Conservation (phyloP, 768 basidiomycete species). For the Rhodosporidiobolus odoratus region DNA sequence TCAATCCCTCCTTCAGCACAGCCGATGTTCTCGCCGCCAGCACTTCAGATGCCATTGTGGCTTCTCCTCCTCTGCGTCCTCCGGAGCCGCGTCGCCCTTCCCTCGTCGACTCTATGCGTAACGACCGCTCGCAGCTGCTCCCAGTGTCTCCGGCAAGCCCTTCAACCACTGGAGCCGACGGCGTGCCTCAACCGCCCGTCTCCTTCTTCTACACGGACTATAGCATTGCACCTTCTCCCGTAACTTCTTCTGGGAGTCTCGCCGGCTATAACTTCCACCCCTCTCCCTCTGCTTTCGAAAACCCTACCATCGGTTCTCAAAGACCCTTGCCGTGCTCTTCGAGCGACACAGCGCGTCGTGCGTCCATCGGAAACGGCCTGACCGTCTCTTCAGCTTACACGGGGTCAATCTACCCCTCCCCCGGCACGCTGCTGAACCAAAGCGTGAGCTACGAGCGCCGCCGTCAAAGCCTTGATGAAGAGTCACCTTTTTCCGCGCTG, state of each 20-base stretch:
- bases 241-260: too few relatives aligned
- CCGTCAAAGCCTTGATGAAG: background rate
- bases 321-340: background rate
- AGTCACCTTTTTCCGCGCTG: too few relatives aligned
- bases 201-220: too few relatives aligned
- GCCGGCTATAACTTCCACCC: too few relatives aligned
- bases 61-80: background rate
- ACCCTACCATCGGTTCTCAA: background rate
- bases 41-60: background rate
- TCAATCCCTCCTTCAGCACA: slow-evolving; percentile 5
- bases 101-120: background rate
- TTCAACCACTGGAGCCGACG: too few relatives aligned
- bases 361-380: background rate
- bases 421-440: background rate
- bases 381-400: background rate
- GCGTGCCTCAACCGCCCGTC: too few relatives aligned
- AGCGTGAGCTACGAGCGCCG: slow-evolving; percentile 2
- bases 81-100: too few relatives aligned
- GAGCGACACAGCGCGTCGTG: background rate
- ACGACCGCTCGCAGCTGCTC: background rate
- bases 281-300: background rate
- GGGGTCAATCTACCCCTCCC: background rate
- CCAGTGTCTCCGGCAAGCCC: background rate
- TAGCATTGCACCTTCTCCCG: too few relatives aligned
- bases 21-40: background rate